A percentile compares a stretch with the other conserved stretches of the same genome.
Conservation (phyloP, 2,329 filamentous ascomycete genomes). For the Coniochaeta pulveracea region DNA sequence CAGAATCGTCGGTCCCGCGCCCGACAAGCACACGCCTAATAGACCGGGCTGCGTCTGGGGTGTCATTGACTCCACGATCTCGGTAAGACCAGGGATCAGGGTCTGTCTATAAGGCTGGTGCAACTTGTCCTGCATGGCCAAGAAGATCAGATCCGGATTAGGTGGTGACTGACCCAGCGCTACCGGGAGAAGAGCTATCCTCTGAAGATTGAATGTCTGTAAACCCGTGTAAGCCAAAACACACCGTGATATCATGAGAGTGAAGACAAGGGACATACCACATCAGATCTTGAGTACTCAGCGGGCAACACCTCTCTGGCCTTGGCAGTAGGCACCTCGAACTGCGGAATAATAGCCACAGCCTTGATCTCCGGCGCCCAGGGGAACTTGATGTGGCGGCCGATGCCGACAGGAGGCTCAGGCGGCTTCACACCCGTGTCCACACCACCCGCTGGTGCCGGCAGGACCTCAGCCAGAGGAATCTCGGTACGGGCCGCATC, state of each 20-base stretch:
- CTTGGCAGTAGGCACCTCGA: constrained; percentile 89
- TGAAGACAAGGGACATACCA: constrained; percentile 43
- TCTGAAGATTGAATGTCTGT: constrained; percentile 85
- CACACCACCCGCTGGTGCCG: constrained; percentile 77
- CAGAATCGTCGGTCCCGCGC: constrained; percentile 88
- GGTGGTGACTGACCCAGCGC: constrained; percentile 84
- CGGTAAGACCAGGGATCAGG: constrained; percentile 81
- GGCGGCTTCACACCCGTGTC: constrained; percentile 84
- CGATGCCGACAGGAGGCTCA: constrained; percentile 82
- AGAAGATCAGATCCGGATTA: constrained; percentile 86
- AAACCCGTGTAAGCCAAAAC: constrained; percentile 8
- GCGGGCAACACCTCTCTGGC: constrained; percentile 77
- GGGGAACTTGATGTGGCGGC: constrained; percentile 89
- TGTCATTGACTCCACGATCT: constrained; percentile 86
- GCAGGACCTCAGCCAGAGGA: constrained; percentile 85
- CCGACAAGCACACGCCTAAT: constrained; percentile 87
- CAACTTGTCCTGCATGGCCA: constrained; percentile 97
- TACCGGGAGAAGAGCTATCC: constrained; percentile 81
- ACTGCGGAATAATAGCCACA: constrained; percentile 90
- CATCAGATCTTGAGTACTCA: constrained; percentile 68
- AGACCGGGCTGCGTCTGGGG: constrained; percentile 79
- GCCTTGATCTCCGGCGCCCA: constrained; percentile 96
- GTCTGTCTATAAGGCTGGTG: constrained; percentile 93
- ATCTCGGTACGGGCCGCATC: constrained; percentile 89
- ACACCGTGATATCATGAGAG: background rate